Evolutionary conservation across 1,284 basidiomycete genomes (phyloP).

Genomic region (Trichosporon ovoides): DNA sequence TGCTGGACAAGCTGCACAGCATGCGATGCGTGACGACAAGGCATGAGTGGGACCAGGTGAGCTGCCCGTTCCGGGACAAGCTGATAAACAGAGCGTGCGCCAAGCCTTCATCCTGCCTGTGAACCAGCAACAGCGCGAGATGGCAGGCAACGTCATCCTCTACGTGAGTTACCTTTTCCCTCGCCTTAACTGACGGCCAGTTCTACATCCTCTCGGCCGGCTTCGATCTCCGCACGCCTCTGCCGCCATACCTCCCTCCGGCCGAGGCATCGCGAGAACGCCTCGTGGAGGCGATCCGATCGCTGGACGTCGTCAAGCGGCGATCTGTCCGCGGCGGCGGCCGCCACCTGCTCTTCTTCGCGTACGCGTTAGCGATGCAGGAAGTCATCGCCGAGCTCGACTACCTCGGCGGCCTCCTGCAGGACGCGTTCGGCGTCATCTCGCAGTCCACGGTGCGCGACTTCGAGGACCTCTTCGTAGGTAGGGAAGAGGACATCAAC

Average conservation of each 20-base stretch:
- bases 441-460: constrained; percentile 62
- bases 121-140: constrained; percentile 76
- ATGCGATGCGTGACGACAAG: constrained; percentile 92
- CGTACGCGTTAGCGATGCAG: constrained; percentile 84
- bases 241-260: constrained; percentile 91
- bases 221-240: constrained; percentile 79
- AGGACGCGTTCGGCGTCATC: constrained; percentile 76
- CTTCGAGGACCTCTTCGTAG: constrained; percentile 62
- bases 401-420: constrained; percentile 66
- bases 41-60: constrained; percentile 68
- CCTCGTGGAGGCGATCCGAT: constrained; percentile 75
- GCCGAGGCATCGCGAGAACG: constrained; percentile 74
- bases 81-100: constrained; percentile 52
- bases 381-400: constrained; percentile 84
- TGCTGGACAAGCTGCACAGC: constrained; percentile 78
- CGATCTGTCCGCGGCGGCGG: constrained; percentile 58
- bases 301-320: constrained; percentile 70
- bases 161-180: constrained; percentile 51
- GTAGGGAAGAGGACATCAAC: neutral
- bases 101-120: constrained; percentile 83
- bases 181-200: constrained; percentile 26
- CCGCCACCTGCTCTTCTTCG: constrained; percentile 83
- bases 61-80: too few relatives aligned
- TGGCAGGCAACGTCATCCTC: constrained; percentile 84
- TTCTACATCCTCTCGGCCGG: constrained; percentile 83